Percentiles rank a stretch among this genome's conserved stretches.
These are phyloP conservation scores for Haberlea rhodopensis DNA, from an alignment of 257 asterid genomes.

Conservation along the genomic window DNA sequence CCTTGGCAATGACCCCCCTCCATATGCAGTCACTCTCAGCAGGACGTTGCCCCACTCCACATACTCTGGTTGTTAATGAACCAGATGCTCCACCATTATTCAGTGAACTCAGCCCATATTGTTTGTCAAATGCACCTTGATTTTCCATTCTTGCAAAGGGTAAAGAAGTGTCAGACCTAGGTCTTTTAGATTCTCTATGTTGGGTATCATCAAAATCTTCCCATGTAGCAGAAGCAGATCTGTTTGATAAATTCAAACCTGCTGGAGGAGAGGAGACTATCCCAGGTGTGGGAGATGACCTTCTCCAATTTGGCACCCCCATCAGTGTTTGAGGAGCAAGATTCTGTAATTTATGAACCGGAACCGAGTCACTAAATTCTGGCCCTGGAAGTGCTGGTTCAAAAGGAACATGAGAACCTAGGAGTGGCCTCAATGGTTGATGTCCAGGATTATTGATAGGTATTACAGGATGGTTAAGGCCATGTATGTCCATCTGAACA, in stretches of 20 bases:
- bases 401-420: slow-evolving; percentile 56
- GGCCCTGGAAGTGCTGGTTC: slow-evolving; percentile 47
- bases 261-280: slow-evolving; percentile 61
- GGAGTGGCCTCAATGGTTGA: slow-evolving; percentile 46
- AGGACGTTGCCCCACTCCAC: slow-evolving; percentile 45
- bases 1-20: slow-evolving; percentile 92
- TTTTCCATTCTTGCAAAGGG: slow-evolving; percentile 46
- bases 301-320: slow-evolving; percentile 76
- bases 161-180: slow-evolving; percentile 58
- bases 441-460: slow-evolving; percentile 46
- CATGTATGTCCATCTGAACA: slow-evolving; percentile 62
- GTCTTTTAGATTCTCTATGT: slow-evolving; percentile 76
- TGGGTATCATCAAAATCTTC: slow-evolving; percentile 64
- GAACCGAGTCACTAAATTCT: slow-evolving; percentile 44
- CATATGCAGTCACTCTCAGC: slow-evolving; percentile 65
- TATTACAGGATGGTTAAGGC: slow-evolving; percentile 52
- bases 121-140: slow-evolving; percentile 45
- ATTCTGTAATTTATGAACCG: slow-evolving; percentile 44
- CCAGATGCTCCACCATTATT: slow-evolving; percentile 37
- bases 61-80: slow-evolving; percentile 33
- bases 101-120: slow-evolving; percentile 35
- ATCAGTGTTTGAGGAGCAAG: slow-evolving; percentile 44
- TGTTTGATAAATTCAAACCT: slow-evolving; percentile 39
- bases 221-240: slow-evolving; percentile 62
- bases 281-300: slow-evolving; percentile 69